phyloP scores from a whole-genome alignment of 768 basidiomycete species.

The Scleroderma bovista region DNA sequence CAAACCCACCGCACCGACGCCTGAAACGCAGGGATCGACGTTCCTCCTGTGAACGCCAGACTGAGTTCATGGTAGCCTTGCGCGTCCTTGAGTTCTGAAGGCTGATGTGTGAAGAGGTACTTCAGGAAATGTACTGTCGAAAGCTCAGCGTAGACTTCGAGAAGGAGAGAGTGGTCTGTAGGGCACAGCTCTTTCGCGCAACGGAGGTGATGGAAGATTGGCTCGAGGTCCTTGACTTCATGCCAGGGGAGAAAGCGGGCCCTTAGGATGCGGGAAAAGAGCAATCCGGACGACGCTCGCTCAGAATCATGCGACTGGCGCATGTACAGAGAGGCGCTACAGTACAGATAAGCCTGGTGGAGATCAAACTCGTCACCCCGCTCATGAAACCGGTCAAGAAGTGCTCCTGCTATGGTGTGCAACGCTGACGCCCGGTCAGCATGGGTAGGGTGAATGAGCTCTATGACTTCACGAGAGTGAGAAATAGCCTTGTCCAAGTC shows the following conservation, averaged over 20 bases:
- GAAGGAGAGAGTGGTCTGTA: slow-evolving; percentile 12
- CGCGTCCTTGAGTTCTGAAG: slow-evolving; percentile 19
- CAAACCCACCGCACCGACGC: slow-evolving; percentile 19
- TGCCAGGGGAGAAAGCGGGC: slow-evolving; percentile 20
- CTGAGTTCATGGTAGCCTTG: slow-evolving; percentile 22
- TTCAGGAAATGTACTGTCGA: slow-evolving; percentile 20
- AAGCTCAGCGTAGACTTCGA: slow-evolving; percentile 20
- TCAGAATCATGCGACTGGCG: slow-evolving; percentile 4
- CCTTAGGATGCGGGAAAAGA: slow-evolving; percentile 17
- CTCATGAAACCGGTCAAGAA: slow-evolving; percentile 20
- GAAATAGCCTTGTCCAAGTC: slow-evolving; percentile 27
- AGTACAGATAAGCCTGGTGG: slow-evolving; percentile 19
- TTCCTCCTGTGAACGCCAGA: slow-evolving; percentile 8
- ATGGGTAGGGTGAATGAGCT: slow-evolving; percentile 11
- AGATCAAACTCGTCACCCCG: slow-evolving; percentile 23
- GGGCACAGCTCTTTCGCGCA: slow-evolving; percentile 20
- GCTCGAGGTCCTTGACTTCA: slow-evolving; percentile 18
- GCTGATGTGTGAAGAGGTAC: slow-evolving; percentile 14
- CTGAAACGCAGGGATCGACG: slow-evolving; percentile 14
- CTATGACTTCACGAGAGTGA: slow-evolving; percentile 18
- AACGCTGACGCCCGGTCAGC: slow-evolving; percentile 11
- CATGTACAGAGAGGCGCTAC: slow-evolving; percentile 7
- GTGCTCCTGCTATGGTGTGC: slow-evolving; percentile 15
- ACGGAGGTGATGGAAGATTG: slow-evolving; percentile 21
- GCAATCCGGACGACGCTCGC: slow-evolving; percentile 12